Conservation (phyloP, 208 protist species). For the Acanthamoeba healyi region DNA sequence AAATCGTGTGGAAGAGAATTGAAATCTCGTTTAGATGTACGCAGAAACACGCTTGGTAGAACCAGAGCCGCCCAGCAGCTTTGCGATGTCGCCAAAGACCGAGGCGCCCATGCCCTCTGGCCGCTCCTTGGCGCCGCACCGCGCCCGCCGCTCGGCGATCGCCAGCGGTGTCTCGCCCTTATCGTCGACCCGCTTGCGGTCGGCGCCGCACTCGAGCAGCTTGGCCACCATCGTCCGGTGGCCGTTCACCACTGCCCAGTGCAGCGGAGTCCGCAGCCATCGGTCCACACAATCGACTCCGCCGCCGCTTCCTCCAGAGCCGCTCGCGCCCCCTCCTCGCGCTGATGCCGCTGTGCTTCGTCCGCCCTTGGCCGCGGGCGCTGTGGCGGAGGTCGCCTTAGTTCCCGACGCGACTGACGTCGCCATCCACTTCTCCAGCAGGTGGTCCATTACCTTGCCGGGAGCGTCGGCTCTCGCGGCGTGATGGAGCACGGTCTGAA, state of each 20-base stretch:
- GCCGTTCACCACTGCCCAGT: constrained; percentile 70
- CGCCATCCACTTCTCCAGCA: constrained; percentile 52
- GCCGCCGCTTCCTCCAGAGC: too few species aligned
- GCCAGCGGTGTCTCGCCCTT: constrained; percentile 61
- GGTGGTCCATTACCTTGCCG: constrained; percentile 58
- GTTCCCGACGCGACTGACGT: not conserved
- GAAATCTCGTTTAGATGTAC: too few species aligned
- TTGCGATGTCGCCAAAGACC: constrained; percentile 73
- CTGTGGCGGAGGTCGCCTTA: not conserved
- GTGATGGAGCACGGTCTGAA: constrained; percentile 50
- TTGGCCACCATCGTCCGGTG: constrained; percentile 67
- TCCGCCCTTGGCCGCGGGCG: constrained; percentile 25
- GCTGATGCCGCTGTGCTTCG: not conserved
- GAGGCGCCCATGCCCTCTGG: constrained; percentile 62
- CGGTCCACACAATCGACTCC: constrained; percentile 28
- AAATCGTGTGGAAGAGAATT: too few species aligned
- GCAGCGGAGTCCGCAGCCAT: constrained; percentile 67
- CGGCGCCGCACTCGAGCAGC: constrained; percentile 47
- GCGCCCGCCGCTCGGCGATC: constrained; percentile 54
- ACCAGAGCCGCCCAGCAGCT: constrained; percentile 71
- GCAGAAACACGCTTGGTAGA: constrained; percentile 27
- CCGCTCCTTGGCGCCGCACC: constrained; percentile 61
- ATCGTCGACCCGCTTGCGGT: not conserved
- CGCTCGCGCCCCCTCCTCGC: not conserved
- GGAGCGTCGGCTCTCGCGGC: constrained; percentile 47